Evolutionary conservation across 2,329 filamentous ascomycete species (phyloP), one percentile per base, ranked within the genome.

Genomic region (Penicillium rolfsii): DNA sequence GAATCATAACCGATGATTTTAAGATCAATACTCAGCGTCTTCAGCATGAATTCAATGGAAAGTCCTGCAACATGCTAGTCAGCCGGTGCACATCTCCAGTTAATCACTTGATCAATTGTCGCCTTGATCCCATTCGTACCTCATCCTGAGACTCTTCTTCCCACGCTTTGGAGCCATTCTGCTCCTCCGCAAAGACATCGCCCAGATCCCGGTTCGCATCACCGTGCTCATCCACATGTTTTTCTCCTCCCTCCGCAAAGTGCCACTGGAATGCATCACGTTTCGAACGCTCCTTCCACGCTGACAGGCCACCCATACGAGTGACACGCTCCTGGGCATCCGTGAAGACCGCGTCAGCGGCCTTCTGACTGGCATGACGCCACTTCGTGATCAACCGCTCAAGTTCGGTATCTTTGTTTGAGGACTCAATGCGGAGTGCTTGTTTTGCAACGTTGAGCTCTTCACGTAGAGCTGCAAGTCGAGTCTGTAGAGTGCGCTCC

Each of bases 31-130:
- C 89, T 87, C 60, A 90, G 76, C 33, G 82, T 85, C 65, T 82
- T 83, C 16, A 91, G 80, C 88, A 90, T 90, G 82, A 85, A 86
- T 52, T 84, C 86, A 83, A 91, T 88, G 12, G 86, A 89, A 90
- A 89, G 12, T 82, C 83, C 86, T 87, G 65, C 6, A 45, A 8
- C 3, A 30, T 11, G 9, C 5, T 9, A 14, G 35, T 59, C 50
- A 59, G 56, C 9, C 16, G 2, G 41, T 11, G 40, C 12, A 8
- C 35, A 40, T 16, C 22, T 12, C 40, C 5, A 24, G 19, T 22
- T 22, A 22, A 22, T 22, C 19, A 22, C 19, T 35, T 24, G 33
- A 8, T 9, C 38, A 16, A 54, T n/a, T 22, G 26, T 14, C n/a
- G 30, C 7, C 3, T 22, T 7, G n/a, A 14, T 5, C 8, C 26